These are phyloP conservation scores for Penicillium frequentans DNA, from an alignment of 2,329 filamentous ascomycete species.

Conservation along the genomic window DNA sequence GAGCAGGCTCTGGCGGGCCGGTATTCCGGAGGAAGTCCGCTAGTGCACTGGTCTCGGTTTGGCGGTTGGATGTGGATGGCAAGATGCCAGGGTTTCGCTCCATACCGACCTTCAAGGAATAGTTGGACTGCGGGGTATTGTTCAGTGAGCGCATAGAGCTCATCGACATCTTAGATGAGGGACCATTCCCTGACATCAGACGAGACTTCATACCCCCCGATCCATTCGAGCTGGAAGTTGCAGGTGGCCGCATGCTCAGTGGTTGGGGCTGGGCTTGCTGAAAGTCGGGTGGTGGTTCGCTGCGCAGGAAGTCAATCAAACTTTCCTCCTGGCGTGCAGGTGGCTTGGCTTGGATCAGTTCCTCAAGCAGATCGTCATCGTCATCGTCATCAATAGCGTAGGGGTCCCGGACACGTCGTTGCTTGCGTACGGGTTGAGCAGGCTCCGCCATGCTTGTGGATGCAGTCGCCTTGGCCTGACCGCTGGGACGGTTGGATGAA, in stretches of 20 bases:
- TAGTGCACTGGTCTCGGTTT: conserved; percentile 62
- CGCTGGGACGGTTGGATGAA: conserved; percentile 34
- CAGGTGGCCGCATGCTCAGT: conserved; percentile 22
- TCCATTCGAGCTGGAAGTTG: conserved; percentile 14
- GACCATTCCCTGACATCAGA: conserved; percentile 32
- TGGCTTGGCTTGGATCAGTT: conserved; percentile 29
- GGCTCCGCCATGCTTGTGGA: conserved; percentile 26
- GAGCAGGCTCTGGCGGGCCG: conserved; percentile 56
- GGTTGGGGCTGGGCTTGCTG: conserved; percentile 30
- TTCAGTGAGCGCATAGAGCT: conserved; percentile 36
- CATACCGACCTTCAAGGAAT: conserved; percentile 39
- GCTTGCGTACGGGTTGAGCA: conserved; percentile 68
- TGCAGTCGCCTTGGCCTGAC: conserved; percentile 16
- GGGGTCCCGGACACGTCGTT: conserved; percentile 77
- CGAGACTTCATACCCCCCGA: conserved; percentile 34
- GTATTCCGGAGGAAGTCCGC: conserved; percentile 72
- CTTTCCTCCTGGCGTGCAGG: conserved; percentile 45
- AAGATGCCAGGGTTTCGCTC: conserved; percentile 32
- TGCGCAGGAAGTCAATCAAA: conserved; percentile 50
- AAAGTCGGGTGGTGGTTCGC: conserved; percentile 42
- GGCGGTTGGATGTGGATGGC: conserved; percentile 25
- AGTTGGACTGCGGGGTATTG: conserved; percentile 35
- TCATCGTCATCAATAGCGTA: conserved; percentile 78
- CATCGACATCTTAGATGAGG: conserved; percentile 32
- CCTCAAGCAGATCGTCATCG: conserved; percentile 61